phyloP scores from a whole-genome alignment of 192 early-diverging fungal species.

The Obelidium mucronatum region DNA sequence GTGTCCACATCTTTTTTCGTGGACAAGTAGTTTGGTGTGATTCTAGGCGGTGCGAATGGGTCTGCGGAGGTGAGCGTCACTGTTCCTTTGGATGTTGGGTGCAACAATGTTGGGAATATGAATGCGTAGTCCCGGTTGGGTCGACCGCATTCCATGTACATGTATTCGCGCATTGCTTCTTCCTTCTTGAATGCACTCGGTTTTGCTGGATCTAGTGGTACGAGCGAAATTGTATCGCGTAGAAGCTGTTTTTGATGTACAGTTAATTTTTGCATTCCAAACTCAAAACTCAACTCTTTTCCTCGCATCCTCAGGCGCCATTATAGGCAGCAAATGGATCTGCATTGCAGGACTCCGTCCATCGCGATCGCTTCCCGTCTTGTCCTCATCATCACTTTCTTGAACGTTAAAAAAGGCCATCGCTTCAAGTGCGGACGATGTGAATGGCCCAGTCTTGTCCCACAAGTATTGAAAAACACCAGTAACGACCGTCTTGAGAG shows the following conservation, averaged over 20 bases:
- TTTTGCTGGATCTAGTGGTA: not conserved
- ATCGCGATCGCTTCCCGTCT: not conserved
- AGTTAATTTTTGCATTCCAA: too few species aligned
- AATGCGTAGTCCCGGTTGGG: not conserved
- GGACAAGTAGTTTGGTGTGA: slow-evolving; percentile 2
- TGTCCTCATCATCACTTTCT: not conserved
- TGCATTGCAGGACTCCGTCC: not conserved
- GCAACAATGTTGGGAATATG: slow-evolving; percentile 8
- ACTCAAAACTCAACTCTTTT: not conserved
- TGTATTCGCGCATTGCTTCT: not conserved
- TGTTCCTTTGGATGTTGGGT: not conserved
- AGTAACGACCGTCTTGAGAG: not conserved
- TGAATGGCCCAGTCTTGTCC: slow-evolving; percentile 8
- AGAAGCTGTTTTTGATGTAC: not conserved
- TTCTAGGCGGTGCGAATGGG: not conserved
- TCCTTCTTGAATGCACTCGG: not conserved
- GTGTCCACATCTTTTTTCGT: not conserved
- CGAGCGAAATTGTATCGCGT: not conserved
- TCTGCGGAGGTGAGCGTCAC: not conserved
- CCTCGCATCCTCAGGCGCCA: not conserved
- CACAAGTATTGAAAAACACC: slow-evolving; percentile 9
- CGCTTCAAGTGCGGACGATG: not conserved
- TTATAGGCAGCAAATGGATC: slow-evolving; percentile 1
- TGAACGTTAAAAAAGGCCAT: slow-evolving; percentile 25
- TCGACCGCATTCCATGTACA: not conserved